phyloP scores from a whole-genome alignment of 2,329 filamentous ascomycete genomes.

The Hymenoscyphus linearis region DNA sequence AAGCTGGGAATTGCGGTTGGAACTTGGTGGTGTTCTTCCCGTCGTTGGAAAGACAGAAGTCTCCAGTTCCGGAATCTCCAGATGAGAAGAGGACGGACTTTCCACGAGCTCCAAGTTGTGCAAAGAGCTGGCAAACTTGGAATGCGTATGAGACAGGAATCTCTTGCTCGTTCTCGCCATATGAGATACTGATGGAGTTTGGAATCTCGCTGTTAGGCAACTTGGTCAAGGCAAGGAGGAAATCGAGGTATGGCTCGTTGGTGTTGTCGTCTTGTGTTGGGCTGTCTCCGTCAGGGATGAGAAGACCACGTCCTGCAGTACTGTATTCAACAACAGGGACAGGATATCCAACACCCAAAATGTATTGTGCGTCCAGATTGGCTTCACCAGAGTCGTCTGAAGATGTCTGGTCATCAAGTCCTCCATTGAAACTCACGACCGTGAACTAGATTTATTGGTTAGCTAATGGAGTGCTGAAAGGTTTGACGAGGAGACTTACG shows the following conservation, averaged over 20 bases:
- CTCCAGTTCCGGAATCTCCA: constrained; percentile 38
- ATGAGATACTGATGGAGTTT: constrained; percentile 52
- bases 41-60: constrained; percentile 51
- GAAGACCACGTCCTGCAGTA: constrained; percentile 47
- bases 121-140: constrained; percentile 49
- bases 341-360: constrained; percentile 47
- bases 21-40: constrained; percentile 50
- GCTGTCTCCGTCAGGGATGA: constrained; percentile 40
- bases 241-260: constrained; percentile 63
- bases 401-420: constrained; percentile 24
- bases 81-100: constrained; percentile 47
- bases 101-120: constrained; percentile 49
- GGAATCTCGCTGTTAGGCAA: constrained; percentile 51
- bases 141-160: constrained; percentile 48
- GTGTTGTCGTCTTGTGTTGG: constrained; percentile 39
- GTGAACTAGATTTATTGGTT: constrained; percentile 32
- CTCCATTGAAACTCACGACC: constrained; percentile 14
- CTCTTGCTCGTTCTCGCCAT: constrained; percentile 53
- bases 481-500: constrained; percentile 3
- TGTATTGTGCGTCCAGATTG: constrained; percentile 50
- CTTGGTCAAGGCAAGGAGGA: constrained; percentile 43
- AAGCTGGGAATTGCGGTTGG: constrained; percentile 52
- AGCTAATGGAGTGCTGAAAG: background rate
- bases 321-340: constrained; percentile 35
- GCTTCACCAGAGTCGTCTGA: constrained; percentile 43